Conservation (phyloP, 164 flowering plant species). For the Kingdonia uniflora region DNA sequence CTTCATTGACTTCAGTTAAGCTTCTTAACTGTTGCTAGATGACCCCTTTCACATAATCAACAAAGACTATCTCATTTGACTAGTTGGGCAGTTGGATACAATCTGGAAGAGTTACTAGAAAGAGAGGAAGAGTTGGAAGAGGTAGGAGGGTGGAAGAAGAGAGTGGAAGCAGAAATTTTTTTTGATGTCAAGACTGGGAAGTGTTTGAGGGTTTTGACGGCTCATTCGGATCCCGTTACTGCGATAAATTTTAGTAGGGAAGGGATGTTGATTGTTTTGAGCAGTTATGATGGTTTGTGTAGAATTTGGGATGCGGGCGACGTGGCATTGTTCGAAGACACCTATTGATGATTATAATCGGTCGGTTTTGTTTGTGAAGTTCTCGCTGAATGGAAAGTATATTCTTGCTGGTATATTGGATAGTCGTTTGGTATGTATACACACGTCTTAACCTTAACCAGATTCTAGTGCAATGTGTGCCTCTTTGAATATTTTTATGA, state of each 20-base stretch:
- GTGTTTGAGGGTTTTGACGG: slow-evolving; percentile 88
- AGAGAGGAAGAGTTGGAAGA: too few relatives aligned
- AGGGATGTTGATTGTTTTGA: slow-evolving; percentile 67
- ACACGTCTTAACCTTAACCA: too few relatives aligned
- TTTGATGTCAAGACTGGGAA: slow-evolving; percentile 83
- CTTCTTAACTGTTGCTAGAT: too few relatives aligned
- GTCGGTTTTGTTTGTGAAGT: slow-evolving; percentile 79
- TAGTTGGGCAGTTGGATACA: too few relatives aligned
- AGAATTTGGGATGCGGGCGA: slow-evolving; percentile 91
- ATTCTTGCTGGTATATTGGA: slow-evolving; percentile 90
- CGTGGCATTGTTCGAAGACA: slow-evolving; percentile 97
- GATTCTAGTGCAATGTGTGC: too few relatives aligned
- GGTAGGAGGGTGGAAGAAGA: too few relatives aligned
- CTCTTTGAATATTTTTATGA: too few relatives aligned
- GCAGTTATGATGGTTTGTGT: slow-evolving; percentile 91
- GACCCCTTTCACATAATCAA: too few relatives aligned
- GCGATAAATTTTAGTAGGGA: slow-evolving; percentile 68
- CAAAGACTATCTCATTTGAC: too few relatives aligned
- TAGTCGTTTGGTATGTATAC: slow-evolving; percentile 71
- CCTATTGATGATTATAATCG: slow-evolving; percentile 93
- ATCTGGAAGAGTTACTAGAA: too few relatives aligned
- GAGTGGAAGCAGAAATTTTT: too few relatives aligned
- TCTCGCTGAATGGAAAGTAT: slow-evolving; percentile 88
- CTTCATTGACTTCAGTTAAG: too few relatives aligned
- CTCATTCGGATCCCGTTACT: slow-evolving; percentile 92